Evolutionary conservation across 2,329 filamentous ascomycete species (phyloP).

Genomic region (Orbilia brochopaga): DNA sequence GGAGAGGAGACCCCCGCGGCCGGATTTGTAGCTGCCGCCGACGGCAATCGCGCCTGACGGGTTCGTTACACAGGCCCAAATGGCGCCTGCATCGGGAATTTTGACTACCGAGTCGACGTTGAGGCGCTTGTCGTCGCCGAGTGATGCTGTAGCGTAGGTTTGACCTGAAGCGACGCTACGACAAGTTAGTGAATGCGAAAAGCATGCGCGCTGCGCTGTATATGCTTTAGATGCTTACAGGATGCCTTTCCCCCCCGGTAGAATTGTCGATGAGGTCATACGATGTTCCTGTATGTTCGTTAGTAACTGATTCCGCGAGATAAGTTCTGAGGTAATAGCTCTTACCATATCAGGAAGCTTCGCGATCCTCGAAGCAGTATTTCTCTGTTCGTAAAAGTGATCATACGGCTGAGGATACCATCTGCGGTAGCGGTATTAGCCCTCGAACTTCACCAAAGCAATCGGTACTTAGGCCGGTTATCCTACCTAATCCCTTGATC

Average conservation of each 20-base stretch:
- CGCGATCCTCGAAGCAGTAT: constrained; percentile 28
- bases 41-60: constrained; percentile 29
- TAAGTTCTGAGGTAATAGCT: neutral
- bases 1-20: constrained; percentile 33
- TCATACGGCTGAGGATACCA: constrained; percentile 47
- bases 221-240: constrained; percentile 14
- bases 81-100: constrained; percentile 31
- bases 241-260: constrained; percentile 42
- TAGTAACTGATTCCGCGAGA: neutral
- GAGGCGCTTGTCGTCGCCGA: constrained; percentile 26
- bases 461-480: no score
- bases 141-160: constrained; percentile 29
- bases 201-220: neutral
- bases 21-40: constrained; percentile 40
- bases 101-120: constrained; percentile 41
- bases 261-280: constrained; percentile 47
- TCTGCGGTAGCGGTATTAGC: constrained; percentile 22
- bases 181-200: constrained; percentile 2
- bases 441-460: neutral
- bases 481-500: constrained; percentile 39
- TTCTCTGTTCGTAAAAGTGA: constrained; percentile 49
- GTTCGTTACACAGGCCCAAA: constrained; percentile 39
- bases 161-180: constrained; percentile 38
- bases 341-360: constrained; percentile 44
- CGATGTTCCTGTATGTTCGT: constrained; percentile 27